Percentiles rank a stretch among this genome's conserved stretches.
Evolutionary conservation across 148 eudicot species (phyloP).

Genomic region (Amaranthus palmeri): DNA sequence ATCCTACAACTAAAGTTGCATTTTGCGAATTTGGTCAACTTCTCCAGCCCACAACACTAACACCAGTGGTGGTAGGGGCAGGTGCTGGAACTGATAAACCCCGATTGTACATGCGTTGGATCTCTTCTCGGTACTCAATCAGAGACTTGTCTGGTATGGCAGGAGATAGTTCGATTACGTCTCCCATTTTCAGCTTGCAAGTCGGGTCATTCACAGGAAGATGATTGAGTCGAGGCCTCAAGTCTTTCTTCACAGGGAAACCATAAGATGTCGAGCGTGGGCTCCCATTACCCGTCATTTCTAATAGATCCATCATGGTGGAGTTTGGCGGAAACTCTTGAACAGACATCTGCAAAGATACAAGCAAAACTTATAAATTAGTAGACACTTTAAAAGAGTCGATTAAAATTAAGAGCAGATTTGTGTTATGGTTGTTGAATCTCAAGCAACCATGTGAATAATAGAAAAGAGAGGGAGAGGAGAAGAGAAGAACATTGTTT

Average conservation of each 20-base stretch:
- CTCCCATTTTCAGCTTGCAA: slow-evolving; percentile 86
- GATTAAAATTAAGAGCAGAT: neutral
- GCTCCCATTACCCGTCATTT: slow-evolving; percentile 53
- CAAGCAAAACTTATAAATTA: neutral
- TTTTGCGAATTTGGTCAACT: slow-evolving; percentile 28
- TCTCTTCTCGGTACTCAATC: slow-evolving; percentile 75
- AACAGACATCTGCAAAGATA: slow-evolving; percentile 76
- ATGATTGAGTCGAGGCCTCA: slow-evolving; percentile 76
- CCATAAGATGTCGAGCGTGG: slow-evolving; percentile 59
- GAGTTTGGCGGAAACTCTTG: slow-evolving; percentile 74
- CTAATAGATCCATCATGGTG: slow-evolving; percentile 61
- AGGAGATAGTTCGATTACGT: slow-evolving; percentile 80
- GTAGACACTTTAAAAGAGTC: neutral
- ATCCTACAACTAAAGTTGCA: slow-evolving; percentile 13
- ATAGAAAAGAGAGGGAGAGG: neutral
- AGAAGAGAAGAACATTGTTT: no score
- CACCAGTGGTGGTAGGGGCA: slow-evolving; percentile 19
- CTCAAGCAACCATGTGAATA: neutral
- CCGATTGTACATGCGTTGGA: slow-evolving; percentile 80
- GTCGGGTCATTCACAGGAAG: slow-evolving; percentile 61
- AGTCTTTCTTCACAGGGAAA: slow-evolving; percentile 61
- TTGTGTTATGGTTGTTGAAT: neutral
- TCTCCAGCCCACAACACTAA: slow-evolving; percentile 39
- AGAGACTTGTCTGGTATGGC: slow-evolving; percentile 75
- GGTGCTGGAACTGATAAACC: slow-evolving; percentile 40